These are phyloP conservation scores for Xylariaceae sp. DNA, from an alignment of 2,329 filamentous ascomycete genomes.

Conservation along the genomic window DNA sequence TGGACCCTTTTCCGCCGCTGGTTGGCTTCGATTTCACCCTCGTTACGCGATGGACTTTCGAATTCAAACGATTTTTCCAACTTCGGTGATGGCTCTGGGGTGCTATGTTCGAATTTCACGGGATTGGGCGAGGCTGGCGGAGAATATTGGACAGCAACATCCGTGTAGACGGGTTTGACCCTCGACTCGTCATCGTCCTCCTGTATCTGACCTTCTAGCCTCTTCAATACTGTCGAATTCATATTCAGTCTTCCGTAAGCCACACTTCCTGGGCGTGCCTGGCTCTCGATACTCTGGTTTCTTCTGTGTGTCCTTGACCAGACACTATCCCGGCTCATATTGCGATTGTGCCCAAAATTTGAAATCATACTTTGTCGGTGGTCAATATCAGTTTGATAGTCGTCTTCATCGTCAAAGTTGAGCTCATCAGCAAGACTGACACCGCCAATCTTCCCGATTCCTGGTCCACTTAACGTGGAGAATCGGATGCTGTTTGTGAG, in stretches of 20 bases:
- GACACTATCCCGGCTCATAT: conserved; percentile 57
- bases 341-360: conserved; percentile 48
- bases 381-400: conserved; percentile 68
- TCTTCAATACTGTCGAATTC: conserved; percentile 55
- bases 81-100: conserved; percentile 41
- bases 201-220: conserved; percentile 50
- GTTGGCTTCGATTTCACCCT: conserved; percentile 68
- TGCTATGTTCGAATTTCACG: conserved; percentile 38
- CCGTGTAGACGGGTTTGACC: conserved; percentile 59
- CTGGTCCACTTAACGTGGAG: conserved; percentile 63
- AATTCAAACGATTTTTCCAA: conserved; percentile 40
- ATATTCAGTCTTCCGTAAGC: conserved; percentile 51
- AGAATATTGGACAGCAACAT: conserved; percentile 79
- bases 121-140: conserved; percentile 72
- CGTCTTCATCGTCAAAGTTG: conserved; percentile 78
- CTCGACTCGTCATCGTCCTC: conserved; percentile 45
- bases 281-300: conserved; percentile 58
- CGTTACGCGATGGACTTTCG: conserved; percentile 45
- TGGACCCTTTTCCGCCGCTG: conserved; percentile 69
- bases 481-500: conserved; percentile 70
- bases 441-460: conserved; percentile 57
- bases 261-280: conserved; percentile 54
- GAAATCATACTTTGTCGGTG: conserved; percentile 63
- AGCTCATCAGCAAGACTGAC: conserved; percentile 88
- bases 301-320: conserved; percentile 48